These are phyloP conservation scores for Babesia sp. DNA, from an alignment of 169 alveolate species.

Conservation along the genomic window DNA sequence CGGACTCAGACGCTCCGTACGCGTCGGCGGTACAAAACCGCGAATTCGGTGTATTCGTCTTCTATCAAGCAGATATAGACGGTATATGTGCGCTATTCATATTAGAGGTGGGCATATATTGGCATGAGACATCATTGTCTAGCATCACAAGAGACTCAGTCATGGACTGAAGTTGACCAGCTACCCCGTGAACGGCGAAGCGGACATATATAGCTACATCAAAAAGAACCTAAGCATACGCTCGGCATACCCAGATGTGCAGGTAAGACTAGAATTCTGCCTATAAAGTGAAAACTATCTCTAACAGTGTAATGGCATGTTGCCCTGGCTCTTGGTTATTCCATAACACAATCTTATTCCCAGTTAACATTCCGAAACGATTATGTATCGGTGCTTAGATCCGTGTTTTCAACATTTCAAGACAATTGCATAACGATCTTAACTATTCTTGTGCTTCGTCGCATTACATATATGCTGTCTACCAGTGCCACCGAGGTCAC, in stretches of 20 bases:
- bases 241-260: slow-evolving; percentile 47
- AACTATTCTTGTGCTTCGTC: too few relatives aligned
- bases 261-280: slow-evolving; percentile 29
- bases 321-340: too few relatives aligned
- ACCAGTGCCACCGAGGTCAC: too few relatives aligned
- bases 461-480: too few relatives aligned
- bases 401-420: too few relatives aligned
- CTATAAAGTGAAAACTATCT: background rate
- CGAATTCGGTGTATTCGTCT: slow-evolving; percentile 51
- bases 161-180: slow-evolving; percentile 52
- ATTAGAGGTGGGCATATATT: slow-evolving; percentile 44
- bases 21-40: background rate
- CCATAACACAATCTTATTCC: too few relatives aligned
- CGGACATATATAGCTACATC: slow-evolving; percentile 66
- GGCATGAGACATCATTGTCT: background rate
- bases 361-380: too few relatives aligned
- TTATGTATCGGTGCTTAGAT: too few relatives aligned
- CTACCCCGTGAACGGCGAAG: slow-evolving; percentile 58
- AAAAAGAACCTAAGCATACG: slow-evolving; percentile 56
- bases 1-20: background rate
- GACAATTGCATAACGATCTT: too few relatives aligned
- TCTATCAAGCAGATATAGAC: slow-evolving; percentile 63
- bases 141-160: slow-evolving; percentile 61
- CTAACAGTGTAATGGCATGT: background rate
- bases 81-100: slow-evolving; percentile 63